These are phyloP conservation scores for Myriosclerotinia curreyana DNA, from an alignment of 2,329 filamentous ascomycete species.

Conservation along the genomic window DNA sequence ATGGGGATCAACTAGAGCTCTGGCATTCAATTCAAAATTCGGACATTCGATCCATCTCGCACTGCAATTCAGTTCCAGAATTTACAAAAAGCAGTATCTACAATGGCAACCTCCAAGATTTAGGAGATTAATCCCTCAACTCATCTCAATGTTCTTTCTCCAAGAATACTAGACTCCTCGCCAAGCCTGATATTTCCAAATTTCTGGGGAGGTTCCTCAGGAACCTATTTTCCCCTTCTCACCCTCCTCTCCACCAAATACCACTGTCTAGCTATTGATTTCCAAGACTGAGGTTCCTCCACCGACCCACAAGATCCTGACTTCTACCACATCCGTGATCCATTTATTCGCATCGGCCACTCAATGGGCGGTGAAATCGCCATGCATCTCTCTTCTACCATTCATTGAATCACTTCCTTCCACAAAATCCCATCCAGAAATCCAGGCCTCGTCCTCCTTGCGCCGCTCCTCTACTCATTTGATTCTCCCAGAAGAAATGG, in stretches of 20 bases:
- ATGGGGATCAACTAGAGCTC: neutral
- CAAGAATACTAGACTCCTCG: slow-evolving; percentile 1
- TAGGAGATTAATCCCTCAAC: slow-evolving; percentile 15
- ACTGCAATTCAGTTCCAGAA: neutral
- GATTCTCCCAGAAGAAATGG: slow-evolving; percentile 39
- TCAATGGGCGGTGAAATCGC: slow-evolving; percentile 45
- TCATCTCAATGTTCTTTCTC: slow-evolving; percentile 19
- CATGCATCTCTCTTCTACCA: neutral
- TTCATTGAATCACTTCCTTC: neutral
- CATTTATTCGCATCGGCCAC: slow-evolving; percentile 41
- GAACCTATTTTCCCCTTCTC: slow-evolving; percentile 36
- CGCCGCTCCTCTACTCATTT: slow-evolving; percentile 40
- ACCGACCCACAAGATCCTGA: slow-evolving; percentile 34
- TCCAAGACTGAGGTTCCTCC: slow-evolving; percentile 41
- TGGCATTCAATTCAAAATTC: neutral
- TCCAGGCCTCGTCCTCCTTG: slow-evolving; percentile 24
- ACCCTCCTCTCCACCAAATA: slow-evolving; percentile 22
- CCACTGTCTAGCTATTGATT: slow-evolving; percentile 38
- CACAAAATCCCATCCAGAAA: slow-evolving; percentile 24
- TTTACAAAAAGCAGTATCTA: neutral
- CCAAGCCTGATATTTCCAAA: slow-evolving; percentile 40
- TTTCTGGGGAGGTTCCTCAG: slow-evolving; percentile 43
- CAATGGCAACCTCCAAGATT: slow-evolving; percentile 1
- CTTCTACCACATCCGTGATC: slow-evolving; percentile 38
- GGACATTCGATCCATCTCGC: neutral